Percentiles rank a stretch among this genome's conserved stretches.
Conservation (phyloP, 768 basidiomycete genomes). For the Astraeus odoratus region DNA sequence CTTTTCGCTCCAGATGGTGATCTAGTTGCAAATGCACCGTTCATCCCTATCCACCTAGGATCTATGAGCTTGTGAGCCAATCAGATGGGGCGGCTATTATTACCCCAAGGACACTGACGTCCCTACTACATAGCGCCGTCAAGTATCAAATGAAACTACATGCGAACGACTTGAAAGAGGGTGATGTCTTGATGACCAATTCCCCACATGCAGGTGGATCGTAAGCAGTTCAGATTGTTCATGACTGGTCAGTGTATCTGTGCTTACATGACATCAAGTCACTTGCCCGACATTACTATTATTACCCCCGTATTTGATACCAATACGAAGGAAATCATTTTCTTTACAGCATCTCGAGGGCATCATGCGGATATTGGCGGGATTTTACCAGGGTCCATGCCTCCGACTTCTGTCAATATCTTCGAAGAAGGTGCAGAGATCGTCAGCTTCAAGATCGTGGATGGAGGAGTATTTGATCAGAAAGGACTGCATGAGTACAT, state of each 20-base stretch:
- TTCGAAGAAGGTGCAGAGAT: slow-evolving; percentile 95
- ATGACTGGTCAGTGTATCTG: background rate
- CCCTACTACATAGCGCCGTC: slow-evolving; percentile 58
- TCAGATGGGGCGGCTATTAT: background rate
- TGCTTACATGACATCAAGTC: slow-evolving; percentile 28
- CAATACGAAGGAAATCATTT: slow-evolving; percentile 64
- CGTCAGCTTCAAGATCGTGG: slow-evolving; percentile 86
- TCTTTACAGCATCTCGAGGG: slow-evolving; percentile 89
- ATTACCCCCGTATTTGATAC: slow-evolving; percentile 87
- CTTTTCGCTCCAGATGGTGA: slow-evolving; percentile 93
- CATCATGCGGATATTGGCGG: slow-evolving; percentile 95
- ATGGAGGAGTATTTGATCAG: slow-evolving; percentile 71
- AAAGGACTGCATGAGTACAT: slow-evolving; percentile 72
- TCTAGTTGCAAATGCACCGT: slow-evolving; percentile 90
- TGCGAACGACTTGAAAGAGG: slow-evolving; percentile 66
- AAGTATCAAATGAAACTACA: slow-evolving; percentile 84
- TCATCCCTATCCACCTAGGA: slow-evolving; percentile 81
- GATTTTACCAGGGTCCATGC: slow-evolving; percentile 92
- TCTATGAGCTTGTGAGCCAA: slow-evolving; percentile 82
- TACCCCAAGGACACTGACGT: background rate
- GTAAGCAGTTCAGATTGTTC: slow-evolving; percentile 38
- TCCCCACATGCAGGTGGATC: slow-evolving; percentile 85
- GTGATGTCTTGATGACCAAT: slow-evolving; percentile 92
- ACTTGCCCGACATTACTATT: slow-evolving; percentile 85
- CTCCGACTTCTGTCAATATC: slow-evolving; percentile 83